A percentile compares a stretch with the other conserved stretches of the same genome.
Evolutionary conservation across 805 yeast species (phyloP).

Genomic region (Candida sonorensis): DNA sequence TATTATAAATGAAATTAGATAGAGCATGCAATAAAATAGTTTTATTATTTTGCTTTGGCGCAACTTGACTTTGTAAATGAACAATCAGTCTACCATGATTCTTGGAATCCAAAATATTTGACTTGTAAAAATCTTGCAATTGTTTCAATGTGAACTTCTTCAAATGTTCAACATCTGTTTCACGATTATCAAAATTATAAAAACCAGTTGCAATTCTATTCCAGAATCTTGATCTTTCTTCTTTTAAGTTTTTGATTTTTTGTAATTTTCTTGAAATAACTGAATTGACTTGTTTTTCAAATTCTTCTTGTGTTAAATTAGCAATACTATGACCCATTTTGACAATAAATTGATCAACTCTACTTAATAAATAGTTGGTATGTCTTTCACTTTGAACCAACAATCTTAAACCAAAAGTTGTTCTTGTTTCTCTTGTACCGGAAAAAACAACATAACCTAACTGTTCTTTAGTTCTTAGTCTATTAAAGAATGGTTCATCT

Average conservation of each 20-base stretch:
- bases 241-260: constrained; percentile 69
- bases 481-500: constrained; percentile 84
- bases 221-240: constrained; percentile 66
- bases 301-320: constrained; percentile 56
- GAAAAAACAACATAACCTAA: constrained; percentile 91
- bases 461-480: constrained; percentile 89
- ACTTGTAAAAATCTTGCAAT: constrained; percentile 46
- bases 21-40: constrained; percentile 21
- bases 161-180: constrained; percentile 50
- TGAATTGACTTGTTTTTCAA: constrained; percentile 61
- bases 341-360: constrained; percentile 64
- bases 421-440: constrained; percentile 60
- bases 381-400: constrained; percentile 81
- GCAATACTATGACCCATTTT: constrained; percentile 36
- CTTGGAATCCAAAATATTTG: constrained; percentile 27
- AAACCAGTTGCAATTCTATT: constrained; percentile 64
- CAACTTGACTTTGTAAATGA: constrained; percentile 53
- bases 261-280: constrained; percentile 59
- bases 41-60: constrained; percentile 16
- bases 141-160: constrained; percentile 49
- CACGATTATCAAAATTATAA: constrained; percentile 64
- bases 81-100: constrained; percentile 41
- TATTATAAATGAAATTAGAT: constrained; percentile 24
- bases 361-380: constrained; percentile 62
- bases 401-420: constrained; percentile 65